Evolutionary conservation across 495 filamentous ascomycete species (phyloP).

Genomic region (Penicillium psychrofluorescens): DNA sequence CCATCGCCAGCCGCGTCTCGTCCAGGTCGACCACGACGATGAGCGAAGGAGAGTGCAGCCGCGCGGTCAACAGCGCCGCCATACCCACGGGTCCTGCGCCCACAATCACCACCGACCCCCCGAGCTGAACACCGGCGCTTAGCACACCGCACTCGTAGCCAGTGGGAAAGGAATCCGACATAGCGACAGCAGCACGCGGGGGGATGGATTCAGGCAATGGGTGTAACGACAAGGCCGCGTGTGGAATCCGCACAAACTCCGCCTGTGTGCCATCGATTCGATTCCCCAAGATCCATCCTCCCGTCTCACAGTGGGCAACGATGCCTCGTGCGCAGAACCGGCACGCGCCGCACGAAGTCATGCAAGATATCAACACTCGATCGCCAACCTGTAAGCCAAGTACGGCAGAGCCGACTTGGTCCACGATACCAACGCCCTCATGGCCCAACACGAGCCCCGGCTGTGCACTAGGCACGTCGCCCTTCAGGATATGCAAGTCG

Average conservation of each 20-base stretch:
- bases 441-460: slow-evolving; percentile 78
- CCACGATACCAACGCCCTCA: slow-evolving; percentile 77
- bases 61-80: slow-evolving; percentile 36
- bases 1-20: slow-evolving; percentile 31
- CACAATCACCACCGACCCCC: slow-evolving; percentile 38
- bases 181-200: slow-evolving; percentile 28
- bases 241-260: slow-evolving; percentile 41
- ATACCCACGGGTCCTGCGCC: slow-evolving; percentile 48
- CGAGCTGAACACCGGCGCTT: slow-evolving; percentile 35
- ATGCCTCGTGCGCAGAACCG: slow-evolving; percentile 29
- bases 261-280: slow-evolving; percentile 43
- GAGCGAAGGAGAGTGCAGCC: slow-evolving; percentile 34
- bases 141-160: slow-evolving; percentile 43
- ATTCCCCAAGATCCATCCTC: slow-evolving; percentile 36
- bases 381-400: slow-evolving; percentile 36
- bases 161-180: slow-evolving; percentile 44
- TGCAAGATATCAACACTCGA: slow-evolving; percentile 34
- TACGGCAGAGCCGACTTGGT: slow-evolving; percentile 56
- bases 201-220: slow-evolving; percentile 27
- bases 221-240: slow-evolving; percentile 36
- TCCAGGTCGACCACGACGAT: slow-evolving; percentile 41
- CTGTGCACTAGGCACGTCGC: slow-evolving; percentile 56
- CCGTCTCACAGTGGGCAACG: slow-evolving; percentile 29
- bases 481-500: slow-evolving; percentile 73
- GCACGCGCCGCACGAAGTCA: slow-evolving; percentile 34